Conservation (phyloP, 305 asterid genomes). For the Rubia occidens region DNA sequence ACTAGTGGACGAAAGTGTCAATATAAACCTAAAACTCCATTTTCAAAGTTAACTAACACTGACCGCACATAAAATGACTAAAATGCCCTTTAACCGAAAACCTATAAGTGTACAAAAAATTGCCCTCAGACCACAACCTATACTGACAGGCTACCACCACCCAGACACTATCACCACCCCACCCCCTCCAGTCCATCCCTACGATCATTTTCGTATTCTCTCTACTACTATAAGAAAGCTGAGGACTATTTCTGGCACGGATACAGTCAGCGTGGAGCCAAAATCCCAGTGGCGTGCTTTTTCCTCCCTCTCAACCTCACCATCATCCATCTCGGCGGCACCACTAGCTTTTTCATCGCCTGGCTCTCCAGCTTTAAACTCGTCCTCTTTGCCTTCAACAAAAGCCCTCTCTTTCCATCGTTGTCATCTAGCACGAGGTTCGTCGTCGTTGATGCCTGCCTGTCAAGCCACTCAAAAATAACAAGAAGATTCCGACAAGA, state of each 20-base stretch:
- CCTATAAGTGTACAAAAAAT: too few species aligned
- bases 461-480: neutral
- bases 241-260: conserved; percentile 15
- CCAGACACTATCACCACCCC: too few species aligned
- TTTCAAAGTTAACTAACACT: too few species aligned
- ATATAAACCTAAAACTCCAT: too few species aligned
- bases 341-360: conserved; percentile 18
- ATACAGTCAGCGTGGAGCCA: neutral
- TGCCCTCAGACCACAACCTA: too few species aligned
- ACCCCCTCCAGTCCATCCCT: too few species aligned
- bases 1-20: too few species aligned
- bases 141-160: too few species aligned
- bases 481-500: neutral
- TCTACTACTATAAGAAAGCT: conserved; percentile 13
- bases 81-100: too few species aligned
- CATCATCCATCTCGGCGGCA: conserved; percentile 19
- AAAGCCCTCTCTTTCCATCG: conserved; percentile 33
- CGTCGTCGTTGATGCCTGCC: conserved; percentile 19
- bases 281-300: conserved; percentile 12
- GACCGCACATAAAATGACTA: too few species aligned
- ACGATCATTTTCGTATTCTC: conserved; percentile 11
- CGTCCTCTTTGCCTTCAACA: conserved; percentile 28
- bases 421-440: conserved; percentile 20
- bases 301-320: conserved; percentile 19
- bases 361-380: conserved; percentile 33